Evolutionary conservation across 1,284 basidiomycete genomes (phyloP).

Genomic region (Megacollybia platyphylla): DNA sequence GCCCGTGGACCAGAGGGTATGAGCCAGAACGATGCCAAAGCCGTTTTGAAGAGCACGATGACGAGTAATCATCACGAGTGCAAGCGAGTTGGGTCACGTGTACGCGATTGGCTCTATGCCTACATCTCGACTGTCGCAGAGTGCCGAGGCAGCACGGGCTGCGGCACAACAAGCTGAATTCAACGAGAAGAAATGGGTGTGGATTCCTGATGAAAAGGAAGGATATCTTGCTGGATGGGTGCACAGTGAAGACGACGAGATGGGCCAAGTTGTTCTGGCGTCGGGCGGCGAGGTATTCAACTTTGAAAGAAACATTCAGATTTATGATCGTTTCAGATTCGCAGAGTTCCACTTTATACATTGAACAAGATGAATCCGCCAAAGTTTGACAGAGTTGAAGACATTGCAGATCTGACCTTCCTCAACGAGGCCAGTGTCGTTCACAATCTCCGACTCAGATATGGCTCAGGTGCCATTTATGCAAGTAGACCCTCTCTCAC

Average conservation of each 20-base stretch:
- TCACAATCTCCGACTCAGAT: slow-evolving; percentile 88
- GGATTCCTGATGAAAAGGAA: slow-evolving; percentile 83
- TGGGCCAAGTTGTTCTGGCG: slow-evolving; percentile 71
- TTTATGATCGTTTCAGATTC: slow-evolving; percentile 33
- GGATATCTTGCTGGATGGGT: slow-evolving; percentile 91
- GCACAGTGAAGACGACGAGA: slow-evolving; percentile 69
- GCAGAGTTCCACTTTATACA: slow-evolving; percentile 63
- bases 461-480: slow-evolving; percentile 89
- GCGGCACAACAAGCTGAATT: slow-evolving; percentile 91
- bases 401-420: slow-evolving; percentile 97
- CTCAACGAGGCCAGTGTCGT: slow-evolving; percentile 98
- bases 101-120: slow-evolving; percentile 23
- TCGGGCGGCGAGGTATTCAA: slow-evolving; percentile 57
- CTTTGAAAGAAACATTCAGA: background rate
- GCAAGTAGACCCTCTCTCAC: slow-evolving; percentile 37
- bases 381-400: slow-evolving; percentile 95
- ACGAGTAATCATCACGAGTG: no score
- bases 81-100: no score
- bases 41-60: no score
- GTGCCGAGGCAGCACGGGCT: slow-evolving; percentile 58
- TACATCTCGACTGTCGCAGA: slow-evolving; percentile 41
- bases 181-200: slow-evolving; percentile 96
- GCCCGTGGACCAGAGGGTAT: background rate
- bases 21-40: no score
- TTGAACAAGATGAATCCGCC: slow-evolving; percentile 96